Conservation (phyloP, 768 basidiomycete species). For the Leccinum aurantiacum region DNA sequence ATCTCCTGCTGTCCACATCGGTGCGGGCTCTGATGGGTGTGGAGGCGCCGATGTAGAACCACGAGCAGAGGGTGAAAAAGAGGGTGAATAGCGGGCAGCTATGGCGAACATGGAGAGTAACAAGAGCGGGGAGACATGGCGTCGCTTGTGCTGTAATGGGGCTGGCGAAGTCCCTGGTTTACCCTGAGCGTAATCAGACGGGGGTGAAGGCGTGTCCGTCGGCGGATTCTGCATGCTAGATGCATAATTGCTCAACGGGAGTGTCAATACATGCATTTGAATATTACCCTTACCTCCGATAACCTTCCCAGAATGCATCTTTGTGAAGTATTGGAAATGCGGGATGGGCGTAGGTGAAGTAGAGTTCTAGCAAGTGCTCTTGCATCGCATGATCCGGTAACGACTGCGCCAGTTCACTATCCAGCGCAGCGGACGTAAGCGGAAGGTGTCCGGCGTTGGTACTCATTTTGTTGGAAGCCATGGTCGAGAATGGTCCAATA, state of each 20-base stretch:
- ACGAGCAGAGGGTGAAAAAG: constrained; percentile 28
- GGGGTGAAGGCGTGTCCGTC: constrained; percentile 34
- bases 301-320: constrained; percentile 61
- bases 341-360: constrained; percentile 82
- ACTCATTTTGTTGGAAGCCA: constrained; percentile 8
- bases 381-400: constrained; percentile 63
- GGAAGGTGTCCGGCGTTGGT: constrained; percentile 11
- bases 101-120: constrained; percentile 83
- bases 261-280: neutral
- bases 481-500: constrained; percentile 3
- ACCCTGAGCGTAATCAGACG: constrained; percentile 19
- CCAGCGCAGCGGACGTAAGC: constrained; percentile 26
- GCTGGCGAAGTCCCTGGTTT: constrained; percentile 28
- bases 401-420: constrained; percentile 39
- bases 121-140: constrained; percentile 61
- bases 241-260: neutral
- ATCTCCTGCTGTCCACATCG: constrained; percentile 86
- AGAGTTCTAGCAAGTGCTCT: constrained; percentile 69
- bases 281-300: constrained; percentile 38
- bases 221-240: constrained; percentile 28
- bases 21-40: constrained; percentile 43
- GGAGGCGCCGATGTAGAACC: constrained; percentile 32
- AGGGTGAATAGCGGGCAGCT: constrained; percentile 66
- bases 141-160: constrained; percentile 41
- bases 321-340: constrained; percentile 78